Evolutionary conservation across 2,329 filamentous ascomycete genomes (phyloP).

Genomic region (Trichoderma harzianum): DNA sequence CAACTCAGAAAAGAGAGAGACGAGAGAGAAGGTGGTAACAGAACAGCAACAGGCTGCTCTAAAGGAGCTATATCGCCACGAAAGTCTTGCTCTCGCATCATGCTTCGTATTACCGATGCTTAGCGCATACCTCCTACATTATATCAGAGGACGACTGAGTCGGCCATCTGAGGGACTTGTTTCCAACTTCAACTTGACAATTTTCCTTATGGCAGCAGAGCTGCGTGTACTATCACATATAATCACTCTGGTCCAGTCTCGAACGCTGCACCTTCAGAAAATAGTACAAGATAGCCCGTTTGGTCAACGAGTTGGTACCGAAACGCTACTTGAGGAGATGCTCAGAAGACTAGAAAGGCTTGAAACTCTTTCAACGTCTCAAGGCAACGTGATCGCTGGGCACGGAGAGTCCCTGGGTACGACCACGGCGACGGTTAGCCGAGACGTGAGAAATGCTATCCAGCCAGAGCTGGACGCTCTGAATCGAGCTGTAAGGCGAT

Average conservation of each 20-base stretch:
- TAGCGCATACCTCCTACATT: constrained; percentile 80
- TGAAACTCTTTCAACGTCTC: constrained; percentile 49
- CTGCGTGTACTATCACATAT: constrained; percentile 78
- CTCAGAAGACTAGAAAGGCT: constrained; percentile 65
- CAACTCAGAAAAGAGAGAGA: constrained; percentile 9
- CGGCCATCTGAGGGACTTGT: constrained; percentile 81
- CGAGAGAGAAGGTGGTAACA: constrained; percentile 13
- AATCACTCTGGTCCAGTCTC: constrained; percentile 72
- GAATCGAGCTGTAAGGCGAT: constrained; percentile 81
- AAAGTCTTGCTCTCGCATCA: constrained; percentile 68
- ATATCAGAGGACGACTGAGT: constrained; percentile 75
- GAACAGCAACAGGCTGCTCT: constrained; percentile 41
- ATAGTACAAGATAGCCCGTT: constrained; percentile 58
- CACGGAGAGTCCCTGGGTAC: constrained; percentile 33
- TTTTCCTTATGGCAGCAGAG: constrained; percentile 86
- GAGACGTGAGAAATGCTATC: constrained; percentile 61
- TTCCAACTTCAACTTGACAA: constrained; percentile 87
- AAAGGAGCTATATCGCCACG: constrained; percentile 69
- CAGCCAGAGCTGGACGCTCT: constrained; percentile 84
- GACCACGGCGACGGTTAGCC: constrained; percentile 41
- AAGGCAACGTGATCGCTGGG: constrained; percentile 24
- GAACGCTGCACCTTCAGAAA: constrained; percentile 78
- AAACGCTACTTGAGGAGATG: constrained; percentile 53
- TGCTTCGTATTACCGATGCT: constrained; percentile 77
- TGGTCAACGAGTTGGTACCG: constrained; percentile 28